Percentiles rank a stretch among this genome's conserved stretches.
phyloP scores from a whole-genome alignment of 192 early-diverging fungal genomes.

The Linnemannia elongata region DNA sequence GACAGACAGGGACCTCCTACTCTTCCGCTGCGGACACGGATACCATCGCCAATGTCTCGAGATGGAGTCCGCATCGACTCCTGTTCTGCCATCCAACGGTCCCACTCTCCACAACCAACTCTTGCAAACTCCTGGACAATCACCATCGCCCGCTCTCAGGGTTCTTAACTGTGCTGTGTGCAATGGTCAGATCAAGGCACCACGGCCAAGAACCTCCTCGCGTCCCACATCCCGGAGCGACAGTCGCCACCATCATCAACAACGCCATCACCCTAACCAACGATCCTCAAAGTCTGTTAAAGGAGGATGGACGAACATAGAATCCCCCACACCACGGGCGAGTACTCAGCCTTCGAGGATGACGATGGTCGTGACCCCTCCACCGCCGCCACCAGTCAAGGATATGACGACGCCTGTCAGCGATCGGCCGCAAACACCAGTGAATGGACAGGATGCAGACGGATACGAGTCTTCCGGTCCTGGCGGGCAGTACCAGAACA shows the following conservation, averaged over 20 bases:
- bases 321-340: constrained; percentile 18
- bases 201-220: constrained; percentile 15
- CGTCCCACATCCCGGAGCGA: constrained; percentile 8
- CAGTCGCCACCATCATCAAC: neutral
- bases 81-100: neutral
- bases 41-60: constrained; percentile 67
- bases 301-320: constrained; percentile 23
- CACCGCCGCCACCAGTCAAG: neutral
- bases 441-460: neutral
- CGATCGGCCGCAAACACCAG: constrained; percentile 18
- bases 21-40: constrained; percentile 70
- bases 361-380: neutral
- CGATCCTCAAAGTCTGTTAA: neutral
- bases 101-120: neutral
- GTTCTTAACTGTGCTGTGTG: constrained; percentile 37
- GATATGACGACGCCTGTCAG: neutral
- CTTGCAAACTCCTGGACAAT: neutral
- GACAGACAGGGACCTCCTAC: constrained; percentile 54
- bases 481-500: constrained; percentile 40
- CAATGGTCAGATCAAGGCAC: constrained; percentile 30
- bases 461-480: constrained; percentile 13
- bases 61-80: constrained; percentile 28
- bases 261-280: neutral
- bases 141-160: neutral
- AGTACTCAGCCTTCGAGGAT: constrained; percentile 8